These are phyloP conservation scores for Calocybe cyanea DNA, from an alignment of 768 basidiomycete genomes.

Conservation along the genomic window DNA sequence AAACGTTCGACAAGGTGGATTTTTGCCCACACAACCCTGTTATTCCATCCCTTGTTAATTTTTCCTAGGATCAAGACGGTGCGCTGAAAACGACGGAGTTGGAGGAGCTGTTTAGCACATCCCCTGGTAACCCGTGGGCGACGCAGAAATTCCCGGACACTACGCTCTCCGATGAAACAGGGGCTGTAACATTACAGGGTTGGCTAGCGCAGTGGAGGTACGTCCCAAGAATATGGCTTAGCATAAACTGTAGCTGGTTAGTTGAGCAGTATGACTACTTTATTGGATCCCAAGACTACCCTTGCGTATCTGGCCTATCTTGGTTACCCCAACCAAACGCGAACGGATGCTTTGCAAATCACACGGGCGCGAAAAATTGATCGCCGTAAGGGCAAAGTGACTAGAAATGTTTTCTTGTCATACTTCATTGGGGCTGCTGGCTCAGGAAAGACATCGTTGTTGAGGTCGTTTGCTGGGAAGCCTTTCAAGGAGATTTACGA, in stretches of 20 bases:
- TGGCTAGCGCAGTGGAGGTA: slow-evolving; percentile 99
- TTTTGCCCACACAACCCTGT: neutral
- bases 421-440: slow-evolving; percentile 96
- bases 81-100: slow-evolving; percentile 82
- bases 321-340: slow-evolving; percentile 77
- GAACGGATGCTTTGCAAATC: slow-evolving; percentile 81
- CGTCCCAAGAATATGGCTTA: slow-evolving; percentile 13
- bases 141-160: slow-evolving; percentile 89
- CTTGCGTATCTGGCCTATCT: slow-evolving; percentile 94
- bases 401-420: slow-evolving; percentile 87
- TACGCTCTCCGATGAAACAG: slow-evolving; percentile 81
- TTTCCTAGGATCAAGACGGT: slow-evolving; percentile 84
- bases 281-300: slow-evolving; percentile 90
- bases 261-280: slow-evolving; percentile 82
- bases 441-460: slow-evolving; percentile 87
- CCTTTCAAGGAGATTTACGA: slow-evolving; percentile 72
- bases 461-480: slow-evolving; percentile 85
- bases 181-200: slow-evolving; percentile 92
- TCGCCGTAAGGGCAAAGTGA: slow-evolving; percentile 81
- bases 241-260: neutral
- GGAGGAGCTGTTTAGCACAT: slow-evolving; percentile 86
- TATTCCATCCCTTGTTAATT: neutral
- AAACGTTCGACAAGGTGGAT: slow-evolving; percentile 85
- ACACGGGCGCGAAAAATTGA: slow-evolving; percentile 83
- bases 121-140: slow-evolving; percentile 96